Percentiles rank a stretch among this genome's conserved stretches.
phyloP scores from a whole-genome alignment of 164 flowering plant genomes.

The Vitis cinerea region DNA sequence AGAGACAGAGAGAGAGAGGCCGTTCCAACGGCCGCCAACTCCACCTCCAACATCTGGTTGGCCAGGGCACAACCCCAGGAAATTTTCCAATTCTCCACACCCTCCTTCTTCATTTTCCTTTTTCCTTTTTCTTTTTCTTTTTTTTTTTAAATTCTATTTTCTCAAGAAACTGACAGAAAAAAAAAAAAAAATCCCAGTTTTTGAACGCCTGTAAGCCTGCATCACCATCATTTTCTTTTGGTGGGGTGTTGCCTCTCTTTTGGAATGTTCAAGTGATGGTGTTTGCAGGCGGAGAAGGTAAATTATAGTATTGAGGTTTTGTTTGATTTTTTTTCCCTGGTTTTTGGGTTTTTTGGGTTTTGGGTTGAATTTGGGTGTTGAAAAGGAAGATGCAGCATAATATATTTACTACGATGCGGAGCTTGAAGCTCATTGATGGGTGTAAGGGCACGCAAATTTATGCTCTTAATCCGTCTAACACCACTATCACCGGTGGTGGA shows the following conservation, averaged over 20 bases:
- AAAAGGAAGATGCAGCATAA: constrained; percentile 44
- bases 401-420: constrained; percentile 48
- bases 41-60: constrained; percentile 29
- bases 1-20: constrained; percentile 31
- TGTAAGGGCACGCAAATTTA: constrained; percentile 51
- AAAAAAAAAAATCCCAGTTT: neutral
- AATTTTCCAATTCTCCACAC: neutral
- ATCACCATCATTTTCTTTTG: constrained; percentile 16
- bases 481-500: constrained; percentile 8
- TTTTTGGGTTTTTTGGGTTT: neutral
- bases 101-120: constrained; percentile 1
- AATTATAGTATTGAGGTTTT: neutral
- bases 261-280: constrained; percentile 13
- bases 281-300: constrained; percentile 21
- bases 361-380: neutral
- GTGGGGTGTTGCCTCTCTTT: neutral
- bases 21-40: constrained; percentile 42
- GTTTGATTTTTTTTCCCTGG: neutral
- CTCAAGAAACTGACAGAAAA: neutral
- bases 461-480: constrained; percentile 32
- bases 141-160: neutral
- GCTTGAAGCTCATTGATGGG: constrained; percentile 52
- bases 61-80: constrained; percentile 17
- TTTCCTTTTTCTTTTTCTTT: neutral
- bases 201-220: constrained; percentile 1